phyloP scores from a whole-genome alignment of 495 filamentous ascomycete genomes.

The Aspergillus affinis region DNA sequence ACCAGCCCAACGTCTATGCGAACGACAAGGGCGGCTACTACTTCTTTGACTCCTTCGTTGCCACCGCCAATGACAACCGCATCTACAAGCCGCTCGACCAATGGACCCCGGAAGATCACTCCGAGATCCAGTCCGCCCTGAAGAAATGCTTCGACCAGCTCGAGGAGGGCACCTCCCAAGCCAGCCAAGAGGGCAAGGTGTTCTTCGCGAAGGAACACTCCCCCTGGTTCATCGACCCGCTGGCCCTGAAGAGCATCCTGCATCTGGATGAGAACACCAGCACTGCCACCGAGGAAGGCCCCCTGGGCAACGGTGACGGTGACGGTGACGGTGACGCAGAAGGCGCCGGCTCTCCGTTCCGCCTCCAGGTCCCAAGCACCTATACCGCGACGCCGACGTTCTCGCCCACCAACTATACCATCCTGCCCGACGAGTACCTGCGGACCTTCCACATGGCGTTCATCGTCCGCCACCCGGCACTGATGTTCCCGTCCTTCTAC shows the following conservation, averaged over 20 bases:
- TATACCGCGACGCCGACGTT: slow-evolving; percentile 20
- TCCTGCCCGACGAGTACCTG: slow-evolving; percentile 40
- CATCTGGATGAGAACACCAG: background rate
- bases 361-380: slow-evolving; percentile 7
- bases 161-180: slow-evolving; percentile 25
- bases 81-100: slow-evolving; percentile 23
- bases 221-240: slow-evolving; percentile 23
- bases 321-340: background rate
- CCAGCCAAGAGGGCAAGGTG: slow-evolving; percentile 26
- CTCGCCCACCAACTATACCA: slow-evolving; percentile 34
- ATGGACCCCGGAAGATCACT: slow-evolving; percentile 27
- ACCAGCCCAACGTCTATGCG: slow-evolving; percentile 23
- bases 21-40: slow-evolving; percentile 31
- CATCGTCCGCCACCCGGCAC: slow-evolving; percentile 44
- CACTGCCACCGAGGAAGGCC: no score
- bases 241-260: background rate
- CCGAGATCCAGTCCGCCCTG: slow-evolving; percentile 13
- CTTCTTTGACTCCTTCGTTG: slow-evolving; percentile 23
- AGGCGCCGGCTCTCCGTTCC: slow-evolving; percentile 4
- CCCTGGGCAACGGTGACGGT: background rate
- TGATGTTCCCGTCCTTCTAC: slow-evolving; percentile 38
- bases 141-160: slow-evolving; percentile 28
- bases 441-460: slow-evolving; percentile 35
- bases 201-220: slow-evolving; percentile 44
- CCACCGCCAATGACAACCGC: slow-evolving; percentile 5